Base-by-base conservation (phyloP, 164 flowering plant genomes). In the Santalum album region DNA sequence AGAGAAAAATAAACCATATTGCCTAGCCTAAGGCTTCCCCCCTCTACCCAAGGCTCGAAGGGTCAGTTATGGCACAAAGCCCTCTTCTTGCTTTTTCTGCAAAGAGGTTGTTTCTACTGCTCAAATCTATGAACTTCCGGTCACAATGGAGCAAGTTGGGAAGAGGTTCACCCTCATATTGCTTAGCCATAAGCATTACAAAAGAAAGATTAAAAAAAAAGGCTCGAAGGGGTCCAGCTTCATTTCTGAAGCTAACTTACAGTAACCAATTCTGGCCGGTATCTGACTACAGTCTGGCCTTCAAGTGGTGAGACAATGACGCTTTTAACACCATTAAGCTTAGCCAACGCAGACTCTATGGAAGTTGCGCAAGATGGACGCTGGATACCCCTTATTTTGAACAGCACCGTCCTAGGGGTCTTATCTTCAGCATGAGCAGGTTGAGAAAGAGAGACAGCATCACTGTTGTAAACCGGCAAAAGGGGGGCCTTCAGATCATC, bases 351-450 rank as follows among this genome's bases (percentile, higher is more conserved):
- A 40, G 95, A 74, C 69, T 90, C 95, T 27, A 90, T 81, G 19
- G 88, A 75, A 16, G 70, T 43, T 5, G 71, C 69, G 72, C 97
- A 87, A 46, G 97, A 84, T 23, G 89, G 76, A 62, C 95, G 85
- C 51, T 70, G 71, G 60, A 87, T 76, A 24, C 75, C 81, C 29
- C 61, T 53, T 20, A 85, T 69, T 68, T 59, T 78, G 61, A 84
- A 85, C 68, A 40, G 67, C 24, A 78, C 49, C 0, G 75, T 74
- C 64, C 68, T 73, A 25, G 59, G 47, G 52, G 66, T 78, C 64
- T 57, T 69, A 40, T 64, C 54, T 18, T 32, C 60, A 3, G 45
- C 54, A 1, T 44, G 45, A 56, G 44, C 36, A 25, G 68, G 39
- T 22, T 60, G 56, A 45, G 72, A 39, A 22, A 69, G 32, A 12